Evolutionary conservation across 805 yeast species (phyloP), one percentile per base, ranked within the genome.

Genomic region (Kurtzmaniella cleridarum): DNA sequence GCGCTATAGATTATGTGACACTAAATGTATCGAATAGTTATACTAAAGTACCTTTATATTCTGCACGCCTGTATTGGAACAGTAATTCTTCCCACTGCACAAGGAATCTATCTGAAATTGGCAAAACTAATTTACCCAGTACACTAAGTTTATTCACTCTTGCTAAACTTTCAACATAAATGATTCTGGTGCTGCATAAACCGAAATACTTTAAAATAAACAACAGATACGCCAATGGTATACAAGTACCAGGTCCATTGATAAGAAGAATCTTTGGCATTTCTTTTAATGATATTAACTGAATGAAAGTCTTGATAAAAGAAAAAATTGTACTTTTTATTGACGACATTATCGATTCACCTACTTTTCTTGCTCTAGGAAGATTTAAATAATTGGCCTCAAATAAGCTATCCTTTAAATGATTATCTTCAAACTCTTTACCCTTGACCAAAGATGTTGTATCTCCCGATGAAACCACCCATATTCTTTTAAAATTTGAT

Each of bases 161-260:
- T 0, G 98, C 97, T 31, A 91, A 66, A 35, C 93, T 81, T 59
- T 91, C 98, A 18, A 91, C 66, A 53, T 91, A 93, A 1, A 93
- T 59, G 17, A 93, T 80, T 40, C 75, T 64, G 0, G 87, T 76
- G 18, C 54, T 51, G 31, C 70, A 60, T 2, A 70, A 27, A 0
- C 78, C 81, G 11, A 72, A 36, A 37, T 62, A 62, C 46, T 78
- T 78, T 47, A 78, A 53, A 1, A 68, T 16, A 39, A 81, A 75
- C n/a, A 80, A 53, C 2, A 76, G 63, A 40, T 75, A 73, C 15
- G 85, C 81, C 18, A 86, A 54, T 2, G 90, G 82, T 3, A 85
- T 87, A 17, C 84, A 65, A 1, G 93, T 82, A 0, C 89, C 96
- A 3, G 90, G 97, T 3, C 96, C 96, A 52, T 87, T 87, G 42